Percentiles rank a stretch among this genome's conserved stretches.
Conservation (phyloP, 2,329 filamentous ascomycete genomes). For the Calonectria henricotiae region DNA sequence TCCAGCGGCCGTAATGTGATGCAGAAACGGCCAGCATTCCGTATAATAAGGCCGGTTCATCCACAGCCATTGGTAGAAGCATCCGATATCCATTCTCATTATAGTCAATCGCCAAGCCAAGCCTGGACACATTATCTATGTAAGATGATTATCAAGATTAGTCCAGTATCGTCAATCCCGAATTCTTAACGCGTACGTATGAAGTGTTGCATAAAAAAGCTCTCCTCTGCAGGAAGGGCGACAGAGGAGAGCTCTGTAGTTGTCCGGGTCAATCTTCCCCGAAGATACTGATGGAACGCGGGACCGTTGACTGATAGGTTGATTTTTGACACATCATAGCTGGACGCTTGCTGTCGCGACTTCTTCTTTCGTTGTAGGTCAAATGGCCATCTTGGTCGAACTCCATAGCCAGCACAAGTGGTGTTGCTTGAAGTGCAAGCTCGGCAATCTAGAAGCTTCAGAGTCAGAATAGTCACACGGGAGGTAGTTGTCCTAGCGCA, state of each 20-base stretch:
- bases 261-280: background rate
- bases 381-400: conserved; percentile 9
- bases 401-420: conserved; percentile 4
- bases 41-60: conserved; percentile 8
- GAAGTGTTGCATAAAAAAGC: conserved; percentile 18
- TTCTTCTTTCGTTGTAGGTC: background rate
- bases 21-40: conserved; percentile 14
- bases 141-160: background rate
- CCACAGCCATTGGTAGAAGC: conserved; percentile 4
- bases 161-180: background rate
- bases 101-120: conserved; percentile 14
- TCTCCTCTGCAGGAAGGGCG: conserved; percentile 7
- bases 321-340: conserved; percentile 3
- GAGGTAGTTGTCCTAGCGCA: too few relatives aligned
- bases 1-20: conserved; percentile 4
- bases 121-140: conserved; percentile 13
- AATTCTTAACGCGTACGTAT: background rate
- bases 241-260: conserved; percentile 10
- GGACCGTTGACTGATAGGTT: conserved; percentile 9
- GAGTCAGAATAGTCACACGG: background rate
- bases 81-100: conserved; percentile 15
- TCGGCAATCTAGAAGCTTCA: background rate
- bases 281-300: conserved; percentile 8
- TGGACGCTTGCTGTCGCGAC: background rate
- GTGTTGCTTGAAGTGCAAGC: background rate